A percentile compares a stretch with the other conserved stretches of the same genome.
phyloP scores from a whole-genome alignment of 2,329 filamentous ascomycete genomes.

The Colletotrichum lupini region DNA sequence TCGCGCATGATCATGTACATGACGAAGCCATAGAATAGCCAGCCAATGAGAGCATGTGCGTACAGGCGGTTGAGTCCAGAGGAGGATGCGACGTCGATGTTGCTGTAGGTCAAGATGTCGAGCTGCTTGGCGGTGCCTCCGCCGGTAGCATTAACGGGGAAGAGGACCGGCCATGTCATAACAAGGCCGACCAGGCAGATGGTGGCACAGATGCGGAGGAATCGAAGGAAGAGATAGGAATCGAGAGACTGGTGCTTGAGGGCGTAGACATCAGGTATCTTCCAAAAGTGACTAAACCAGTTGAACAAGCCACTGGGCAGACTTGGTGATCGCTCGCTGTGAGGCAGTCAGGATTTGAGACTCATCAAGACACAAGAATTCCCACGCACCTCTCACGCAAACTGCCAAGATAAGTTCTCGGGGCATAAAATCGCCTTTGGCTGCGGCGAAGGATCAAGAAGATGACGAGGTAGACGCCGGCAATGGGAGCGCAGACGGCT shows the following conservation, averaged over 20 bases:
- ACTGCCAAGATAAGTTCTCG: constrained; percentile 61
- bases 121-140: constrained; percentile 73
- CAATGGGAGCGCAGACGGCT: constrained; percentile 60
- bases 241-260: constrained; percentile 89
- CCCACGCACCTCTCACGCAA: constrained; percentile 51
- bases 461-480: constrained; percentile 53
- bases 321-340: constrained; percentile 66
- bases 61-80: constrained; percentile 75
- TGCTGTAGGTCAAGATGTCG: constrained; percentile 82
- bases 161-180: constrained; percentile 89
- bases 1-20: constrained; percentile 91
- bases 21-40: constrained; percentile 88
- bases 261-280: constrained; percentile 77
- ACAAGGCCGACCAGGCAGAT: constrained; percentile 86
- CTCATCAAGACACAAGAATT: not conserved
- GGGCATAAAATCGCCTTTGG: constrained; percentile 60
- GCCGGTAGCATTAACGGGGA: constrained; percentile 88
- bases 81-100: constrained; percentile 66
- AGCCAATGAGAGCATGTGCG: constrained; percentile 83
- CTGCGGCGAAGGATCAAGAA: constrained; percentile 58
- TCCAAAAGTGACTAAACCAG: constrained; percentile 73
- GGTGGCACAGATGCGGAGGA: constrained; percentile 79
- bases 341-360: not conserved
- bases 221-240: constrained; percentile 85
- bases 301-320: constrained; percentile 68